Evolutionary conservation across 768 basidiomycete genomes (phyloP), one percentile per base, ranked within the genome.

Genomic region (Pluteus cervinus): DNA sequence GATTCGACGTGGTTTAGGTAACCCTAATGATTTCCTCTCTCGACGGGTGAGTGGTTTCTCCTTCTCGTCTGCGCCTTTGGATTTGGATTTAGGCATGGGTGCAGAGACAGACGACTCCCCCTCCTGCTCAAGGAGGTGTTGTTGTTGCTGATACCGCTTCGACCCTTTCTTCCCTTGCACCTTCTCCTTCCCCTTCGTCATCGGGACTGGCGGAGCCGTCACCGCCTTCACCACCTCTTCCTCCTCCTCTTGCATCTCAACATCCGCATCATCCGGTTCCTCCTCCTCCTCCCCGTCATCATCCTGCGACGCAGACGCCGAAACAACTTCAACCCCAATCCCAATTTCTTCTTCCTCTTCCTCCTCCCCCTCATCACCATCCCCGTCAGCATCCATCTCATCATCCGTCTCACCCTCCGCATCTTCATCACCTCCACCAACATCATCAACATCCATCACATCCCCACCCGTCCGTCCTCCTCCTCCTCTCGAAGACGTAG

Each of bases 1-100:
- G 4, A 55, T 63, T 6, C 62, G 24, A 4, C 73, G 63, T 1
- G 65, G 52, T 52, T 79, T 84, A 0, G 83, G 82, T 29, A 87
- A 53, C 2, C 81, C 81, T 8, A 81, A 63, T n/a, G 63, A 65
- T 59, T 80, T 87, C 23, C 81, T 67, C 57, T 89, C 75, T 15
- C 84, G 62, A 33, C 79, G 62, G 5, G 84, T 88, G 31, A 88
- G 37, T 5, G 65, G 66, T 31, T 59, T 67, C 45, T 64, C 61
- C 4, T 28, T 18, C 25, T 22, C 41, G 10, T 26, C 36, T 9
- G 30, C 24, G 15, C 33, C 35, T 10, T 30, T 12, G 9, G 33
- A 47, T 16, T 33, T 23, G 3, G 43, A 33, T 25, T 38, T 36
- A 1, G 52, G 44, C 8, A 56, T 55, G 1, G 55, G 53, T 28